Base-by-base conservation (phyloP, 805 yeast genomes). In the Myxozyma melibiosi region DNA sequence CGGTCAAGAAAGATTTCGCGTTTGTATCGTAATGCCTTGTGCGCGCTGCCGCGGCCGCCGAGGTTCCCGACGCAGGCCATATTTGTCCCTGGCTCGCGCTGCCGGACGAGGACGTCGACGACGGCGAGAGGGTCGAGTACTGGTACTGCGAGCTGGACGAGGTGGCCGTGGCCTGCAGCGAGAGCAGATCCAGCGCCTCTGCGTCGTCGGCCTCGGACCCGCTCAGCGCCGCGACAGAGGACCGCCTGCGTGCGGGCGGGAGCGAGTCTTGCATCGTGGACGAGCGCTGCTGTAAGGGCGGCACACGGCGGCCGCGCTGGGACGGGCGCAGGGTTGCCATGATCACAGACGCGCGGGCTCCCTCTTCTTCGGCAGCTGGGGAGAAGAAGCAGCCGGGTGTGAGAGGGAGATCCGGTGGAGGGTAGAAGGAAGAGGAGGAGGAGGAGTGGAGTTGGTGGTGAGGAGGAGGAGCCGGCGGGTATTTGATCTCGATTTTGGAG, bases 11-110 rank as follows among this genome's bases (percentile, higher is more conserved):
- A 13, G 43, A 35, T 11, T 28, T 47, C 3, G 51, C 30, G 40
- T 47, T 47, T 24, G 43, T 47, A 16, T 24, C 42, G 22, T 43
- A 51, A 13, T 43, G 55, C 16, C 50, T 25, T 22, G 34, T 40
- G 18, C 53, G 46, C 14, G 42, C 53, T 41, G 33, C 47, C 24
- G 45, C 53, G 13, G 53, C 53, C 11, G 47, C 33, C 14, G 53
- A 50, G n/a, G 39, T n/a, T n/a, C n/a, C n/a, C n/a, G n/a, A n/a
- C n/a, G n/a, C n/a, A n/a, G n/a, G n/a, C n/a, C n/a, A n/a, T n/a
- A n/a, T n/a, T n/a, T n/a, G 28, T 14, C 31, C 47, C n/a, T 14
- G n/a, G 49, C 30, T n/a, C 39, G 6, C 8, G 30, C 16, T 14
- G 51, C 13, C 24, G 53, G 38, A 25, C 30, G 30, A 42, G 34